Evolutionary conservation across 805 yeast species (phyloP), one percentile per base, ranked within the genome.

Genomic region (Kodamaea restingae): DNA sequence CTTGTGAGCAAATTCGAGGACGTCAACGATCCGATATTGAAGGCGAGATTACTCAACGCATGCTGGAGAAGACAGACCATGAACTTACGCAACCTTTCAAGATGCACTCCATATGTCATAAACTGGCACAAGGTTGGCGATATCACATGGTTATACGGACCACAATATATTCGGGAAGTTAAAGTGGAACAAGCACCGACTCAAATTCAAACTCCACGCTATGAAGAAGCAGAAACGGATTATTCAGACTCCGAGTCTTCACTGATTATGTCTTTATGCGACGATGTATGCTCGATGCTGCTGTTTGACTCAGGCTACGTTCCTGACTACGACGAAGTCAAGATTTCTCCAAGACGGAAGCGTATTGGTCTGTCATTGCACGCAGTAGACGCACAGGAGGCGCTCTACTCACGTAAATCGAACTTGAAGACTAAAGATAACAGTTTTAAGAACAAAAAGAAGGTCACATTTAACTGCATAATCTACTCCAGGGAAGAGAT

Each of bases 61-160:
- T 54, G 68, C 33, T 68, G 74, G 74, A 58, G 74, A 42, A 47
- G 71, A 36, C 56, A 62, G 50, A 47, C 47, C 41, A 65, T 66
- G 45, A 61, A 61, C 39, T 44, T 62, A 32, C 37, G 50, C 28
- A 21, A 48, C 4, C 51, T 68, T 15, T 32, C 37, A 12, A 67
- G 61, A 37, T 42, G 70, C 6, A 52, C 64, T 39, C 80, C 81
- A 1, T 55, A 61, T 4, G 44, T 45, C 25, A 74, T 76, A 29
- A 75, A 76, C 53, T 76, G 81, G 81, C 67, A 63, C 48, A 76
- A 76, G 49, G 67, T 61, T 40, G 71, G 73, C 42, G 81, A 76
- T 49, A 67, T 73, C 35, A 76, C 80, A 3, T 74, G 76, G 63
- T 60, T 76, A 36, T 76, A 70, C 48, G 81, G 81, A 1, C 81